phyloP scores from a whole-genome alignment of 2,329 filamentous ascomycete genomes.

The Capronia coronata region DNA sequence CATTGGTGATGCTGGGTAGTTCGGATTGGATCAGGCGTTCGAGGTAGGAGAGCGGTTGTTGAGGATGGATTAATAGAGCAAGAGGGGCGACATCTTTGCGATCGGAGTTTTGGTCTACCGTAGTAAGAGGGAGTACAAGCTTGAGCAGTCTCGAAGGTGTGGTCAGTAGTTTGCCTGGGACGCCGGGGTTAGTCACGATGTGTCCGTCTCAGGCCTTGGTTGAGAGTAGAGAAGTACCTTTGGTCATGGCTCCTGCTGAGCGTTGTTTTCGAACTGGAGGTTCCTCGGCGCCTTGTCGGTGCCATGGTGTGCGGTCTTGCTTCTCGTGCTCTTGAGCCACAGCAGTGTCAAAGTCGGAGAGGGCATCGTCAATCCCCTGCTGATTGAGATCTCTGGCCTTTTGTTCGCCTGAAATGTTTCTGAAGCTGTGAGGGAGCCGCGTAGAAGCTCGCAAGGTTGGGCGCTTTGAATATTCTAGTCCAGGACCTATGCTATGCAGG shows the following conservation, averaged over 20 bases:
- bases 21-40: constrained; percentile 85
- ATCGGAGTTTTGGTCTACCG: constrained; percentile 52
- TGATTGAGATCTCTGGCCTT: constrained; percentile 27
- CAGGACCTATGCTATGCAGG: not conserved
- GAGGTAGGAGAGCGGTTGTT: constrained; percentile 85
- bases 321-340: constrained; percentile 38
- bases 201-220: not conserved
- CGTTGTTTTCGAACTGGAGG: constrained; percentile 50
- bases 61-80: constrained; percentile 77
- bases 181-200: not conserved
- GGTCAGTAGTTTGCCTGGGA: constrained; percentile 65
- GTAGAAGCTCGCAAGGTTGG: not conserved
- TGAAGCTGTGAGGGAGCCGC: not conserved
- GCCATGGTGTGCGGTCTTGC: constrained; percentile 60
- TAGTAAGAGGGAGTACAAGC: constrained; percentile 68
- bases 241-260: constrained; percentile 56
- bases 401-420: constrained; percentile 17
- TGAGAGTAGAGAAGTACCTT: constrained; percentile 44
- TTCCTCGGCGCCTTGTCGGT: constrained; percentile 53
- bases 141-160: constrained; percentile 76
- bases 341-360: constrained; percentile 24
- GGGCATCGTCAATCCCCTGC: constrained; percentile 25
- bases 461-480: too few species aligned
- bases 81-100: constrained; percentile 73
- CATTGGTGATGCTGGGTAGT: constrained; percentile 59